These are phyloP conservation scores for Phytopythium delawarense DNA, from an alignment of 352 stramenopile species.

Conservation along the genomic window DNA sequence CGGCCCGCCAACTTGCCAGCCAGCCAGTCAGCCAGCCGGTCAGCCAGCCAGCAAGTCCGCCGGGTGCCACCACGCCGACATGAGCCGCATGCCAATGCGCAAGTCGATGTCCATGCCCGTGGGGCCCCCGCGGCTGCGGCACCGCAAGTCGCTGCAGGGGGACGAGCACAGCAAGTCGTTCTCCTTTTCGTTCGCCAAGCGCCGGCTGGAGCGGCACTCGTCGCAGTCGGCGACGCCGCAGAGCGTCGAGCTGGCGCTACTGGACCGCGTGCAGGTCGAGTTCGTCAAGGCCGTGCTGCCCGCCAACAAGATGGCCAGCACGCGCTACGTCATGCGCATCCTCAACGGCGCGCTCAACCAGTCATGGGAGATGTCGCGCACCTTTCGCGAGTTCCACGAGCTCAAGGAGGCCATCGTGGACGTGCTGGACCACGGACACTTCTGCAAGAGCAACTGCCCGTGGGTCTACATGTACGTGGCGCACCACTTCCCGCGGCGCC, in stretches of 20 bases:
- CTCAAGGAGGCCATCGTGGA: constrained; percentile 60
- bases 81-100: constrained; percentile 14
- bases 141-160: constrained; percentile 39
- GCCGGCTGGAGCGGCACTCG: constrained; percentile 53
- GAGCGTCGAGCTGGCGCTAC: constrained; percentile 60
- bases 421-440: constrained; percentile 72
- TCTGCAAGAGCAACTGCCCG: constrained; percentile 75
- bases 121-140: constrained; percentile 24
- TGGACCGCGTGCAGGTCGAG: constrained; percentile 73
- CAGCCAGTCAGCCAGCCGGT: neutral
- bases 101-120: constrained; percentile 41
- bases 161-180: constrained; percentile 28
- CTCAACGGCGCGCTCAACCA: constrained; percentile 58
- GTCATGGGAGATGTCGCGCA: constrained; percentile 77
- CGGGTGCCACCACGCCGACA: neutral
- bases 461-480: constrained; percentile 82
- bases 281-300: constrained; percentile 79
- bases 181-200: constrained; percentile 31
- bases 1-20: neutral
- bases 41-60: no score
- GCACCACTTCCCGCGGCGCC: constrained; percentile 73
- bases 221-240: constrained; percentile 24
- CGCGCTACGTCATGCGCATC: constrained; percentile 79
- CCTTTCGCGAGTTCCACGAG: constrained; percentile 77
- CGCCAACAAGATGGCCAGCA: constrained; percentile 58